Percentiles rank a stretch among this genome's conserved stretches.
phyloP scores from a whole-genome alignment of 495 filamentous ascomycete species.

The Penicillium steckii region DNA sequence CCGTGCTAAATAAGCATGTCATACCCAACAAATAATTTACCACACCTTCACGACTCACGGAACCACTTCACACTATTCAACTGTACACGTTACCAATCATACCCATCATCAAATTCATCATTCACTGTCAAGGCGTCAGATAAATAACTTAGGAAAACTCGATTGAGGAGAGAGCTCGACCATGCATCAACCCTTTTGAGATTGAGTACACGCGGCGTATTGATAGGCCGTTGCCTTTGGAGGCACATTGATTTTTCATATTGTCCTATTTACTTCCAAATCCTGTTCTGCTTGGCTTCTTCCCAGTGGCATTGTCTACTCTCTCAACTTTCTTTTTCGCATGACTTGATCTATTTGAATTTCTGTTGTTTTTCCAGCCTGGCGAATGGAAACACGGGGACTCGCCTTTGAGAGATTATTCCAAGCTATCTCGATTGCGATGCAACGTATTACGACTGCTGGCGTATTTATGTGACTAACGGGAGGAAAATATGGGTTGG shows the following conservation, averaged over 20 bases:
- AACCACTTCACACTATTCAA: constrained; percentile 13
- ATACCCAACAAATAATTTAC: neutral
- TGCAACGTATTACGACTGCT: neutral
- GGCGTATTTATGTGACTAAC: neutral
- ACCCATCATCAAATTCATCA: constrained; percentile 28
- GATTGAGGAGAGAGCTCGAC: constrained; percentile 7
- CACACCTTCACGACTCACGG: constrained; percentile 24
- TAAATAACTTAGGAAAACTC: constrained; percentile 18
- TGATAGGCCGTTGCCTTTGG: neutral
- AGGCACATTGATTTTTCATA: neutral
- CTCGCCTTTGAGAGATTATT: constrained; percentile 1
- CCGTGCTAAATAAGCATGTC: constrained; percentile 39
- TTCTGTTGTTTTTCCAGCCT: neutral
- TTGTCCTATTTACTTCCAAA: neutral
- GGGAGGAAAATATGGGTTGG: neutral
- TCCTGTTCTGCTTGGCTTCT: neutral
- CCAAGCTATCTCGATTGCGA: neutral
- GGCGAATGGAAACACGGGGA: constrained; percentile 19
- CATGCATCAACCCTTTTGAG: neutral
- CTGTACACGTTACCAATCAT: constrained; percentile 24
- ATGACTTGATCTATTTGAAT: neutral
- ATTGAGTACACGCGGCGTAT: neutral
- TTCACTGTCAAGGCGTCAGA: constrained; percentile 27
- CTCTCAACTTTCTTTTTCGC: neutral
- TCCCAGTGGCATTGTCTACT: constrained; percentile 2